Conservation (phyloP, 352 stramenopile species). For the Phytophthora fragariae region DNA sequence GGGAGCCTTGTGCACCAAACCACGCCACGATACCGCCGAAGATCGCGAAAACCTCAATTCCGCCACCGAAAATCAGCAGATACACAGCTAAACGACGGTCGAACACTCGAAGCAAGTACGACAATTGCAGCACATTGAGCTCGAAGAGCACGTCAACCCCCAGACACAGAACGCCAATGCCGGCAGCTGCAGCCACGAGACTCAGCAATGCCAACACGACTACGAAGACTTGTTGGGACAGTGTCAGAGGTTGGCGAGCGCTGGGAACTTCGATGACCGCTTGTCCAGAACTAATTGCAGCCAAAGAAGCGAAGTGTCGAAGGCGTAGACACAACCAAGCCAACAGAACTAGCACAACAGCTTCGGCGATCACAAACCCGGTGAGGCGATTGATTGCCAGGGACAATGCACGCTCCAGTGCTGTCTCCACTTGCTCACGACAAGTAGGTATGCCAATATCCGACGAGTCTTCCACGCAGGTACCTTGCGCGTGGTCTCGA, state of each 20-base stretch:
- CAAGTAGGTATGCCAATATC: constrained; percentile 39
- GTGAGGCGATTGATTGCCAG: constrained; percentile 23
- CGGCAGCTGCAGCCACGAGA: constrained; percentile 30
- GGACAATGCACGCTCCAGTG: constrained; percentile 23
- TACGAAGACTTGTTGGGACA: constrained; percentile 17
- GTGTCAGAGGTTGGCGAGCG: constrained; percentile 7
- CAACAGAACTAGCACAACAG: constrained; percentile 31
- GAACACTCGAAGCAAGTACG: constrained; percentile 61
- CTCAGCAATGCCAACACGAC: constrained; percentile 29
- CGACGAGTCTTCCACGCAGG: constrained; percentile 26
- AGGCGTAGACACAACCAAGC: constrained; percentile 32
- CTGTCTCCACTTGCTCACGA: constrained; percentile 26
- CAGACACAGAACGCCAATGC: constrained; percentile 46
- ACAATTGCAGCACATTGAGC: constrained; percentile 76
- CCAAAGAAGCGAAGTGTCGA: constrained; percentile 31
- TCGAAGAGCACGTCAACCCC: constrained; percentile 67
- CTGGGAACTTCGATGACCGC: background rate
- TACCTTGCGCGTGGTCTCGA: constrained; percentile 37
- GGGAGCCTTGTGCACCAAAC: constrained; percentile 21
- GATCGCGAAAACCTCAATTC: constrained; percentile 45
- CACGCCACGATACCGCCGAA: constrained; percentile 44
- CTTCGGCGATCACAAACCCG: constrained; percentile 31
- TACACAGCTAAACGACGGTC: constrained; percentile 64
- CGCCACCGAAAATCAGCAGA: constrained; percentile 47
- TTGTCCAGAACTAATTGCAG: constrained; percentile 12